Evolutionary conservation across 768 basidiomycete species (phyloP).

Genomic region (Tulasnella sp.): DNA sequence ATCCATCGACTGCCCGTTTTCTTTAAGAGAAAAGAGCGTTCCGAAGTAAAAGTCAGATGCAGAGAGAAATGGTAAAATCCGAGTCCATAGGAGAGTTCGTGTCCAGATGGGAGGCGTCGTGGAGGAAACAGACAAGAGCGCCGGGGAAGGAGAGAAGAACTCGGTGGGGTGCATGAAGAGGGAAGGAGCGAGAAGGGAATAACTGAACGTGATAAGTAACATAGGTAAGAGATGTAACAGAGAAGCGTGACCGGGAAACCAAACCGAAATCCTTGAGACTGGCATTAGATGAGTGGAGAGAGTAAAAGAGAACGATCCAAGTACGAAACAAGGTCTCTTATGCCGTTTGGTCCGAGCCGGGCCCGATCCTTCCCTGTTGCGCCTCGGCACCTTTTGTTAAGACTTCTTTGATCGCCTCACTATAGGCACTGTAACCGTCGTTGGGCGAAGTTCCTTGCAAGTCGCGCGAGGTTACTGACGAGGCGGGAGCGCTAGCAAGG

Average conservation of each 20-base stretch:
- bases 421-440: slow-evolving; percentile 27
- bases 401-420: background rate
- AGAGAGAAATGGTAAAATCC: background rate
- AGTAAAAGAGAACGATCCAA: background rate
- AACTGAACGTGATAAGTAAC: slow-evolving; percentile 8
- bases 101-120: background rate
- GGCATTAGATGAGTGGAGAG: background rate
- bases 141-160: background rate
- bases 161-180: background rate
- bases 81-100: background rate
- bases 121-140: background rate
- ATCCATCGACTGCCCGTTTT: background rate
- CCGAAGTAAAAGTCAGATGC: background rate
- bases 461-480: no score
- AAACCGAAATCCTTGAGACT: no score
- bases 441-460: slow-evolving; percentile 21
- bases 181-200: background rate
- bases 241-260: background rate
- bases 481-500: background rate
- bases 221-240: background rate
- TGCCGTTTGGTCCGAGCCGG: background rate
- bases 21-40: background rate
- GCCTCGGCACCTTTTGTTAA: background rate
- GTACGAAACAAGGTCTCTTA: background rate
- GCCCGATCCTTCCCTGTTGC: background rate